Base-by-base conservation (phyloP, 1,284 basidiomycete species). In the Malassezia yamatoensis region DNA sequence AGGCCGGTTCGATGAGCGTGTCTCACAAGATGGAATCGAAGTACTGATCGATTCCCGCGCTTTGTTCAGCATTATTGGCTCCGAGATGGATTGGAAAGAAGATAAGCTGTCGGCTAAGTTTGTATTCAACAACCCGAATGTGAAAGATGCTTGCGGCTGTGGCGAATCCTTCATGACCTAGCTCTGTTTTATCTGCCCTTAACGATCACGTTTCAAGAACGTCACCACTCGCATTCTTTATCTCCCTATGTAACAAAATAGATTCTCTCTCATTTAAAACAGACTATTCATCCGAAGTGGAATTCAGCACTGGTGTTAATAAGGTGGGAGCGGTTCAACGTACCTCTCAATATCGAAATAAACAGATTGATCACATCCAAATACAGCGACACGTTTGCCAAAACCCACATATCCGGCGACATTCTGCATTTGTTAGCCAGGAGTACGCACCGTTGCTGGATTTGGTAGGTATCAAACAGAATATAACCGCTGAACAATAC, bases 71-170 rank as follows among this genome's bases (percentile, higher is more conserved):
- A 94, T 99, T 70, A 96, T 99, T 64, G 94, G 94, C 40, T 91
- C 88, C 74, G 86, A 87, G 79, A 99, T 99, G 94, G 90, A 94
- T 74, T 98, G 94, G 94, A 81, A 86, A 61, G 94, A 98, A 78
- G 64, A 69, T 45, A 61, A 53, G 20, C 54, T 63, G 39, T 60
- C 58, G 21, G 85, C 88, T 52, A 90, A 88, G 77, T 94, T 96
- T 68, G 83, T 87, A 24, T 94, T 96, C 78, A 85, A 87, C 78
- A 94, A 78, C 58, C 77, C 77, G 1, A 77, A 78, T 50, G 70
- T 78, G 60, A 88, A 87, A 77, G 90, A 93, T 70, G 87, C 88
- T 11, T 94, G 90, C 75, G 90, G 90, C 53, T 94, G 90, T 70
- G 90, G 90, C 66, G 90, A 93, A 77, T 90, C 78, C 43, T 78